phyloP scores from a whole-genome alignment of 179 eudicot species.

The Silene noctiflora region DNA sequence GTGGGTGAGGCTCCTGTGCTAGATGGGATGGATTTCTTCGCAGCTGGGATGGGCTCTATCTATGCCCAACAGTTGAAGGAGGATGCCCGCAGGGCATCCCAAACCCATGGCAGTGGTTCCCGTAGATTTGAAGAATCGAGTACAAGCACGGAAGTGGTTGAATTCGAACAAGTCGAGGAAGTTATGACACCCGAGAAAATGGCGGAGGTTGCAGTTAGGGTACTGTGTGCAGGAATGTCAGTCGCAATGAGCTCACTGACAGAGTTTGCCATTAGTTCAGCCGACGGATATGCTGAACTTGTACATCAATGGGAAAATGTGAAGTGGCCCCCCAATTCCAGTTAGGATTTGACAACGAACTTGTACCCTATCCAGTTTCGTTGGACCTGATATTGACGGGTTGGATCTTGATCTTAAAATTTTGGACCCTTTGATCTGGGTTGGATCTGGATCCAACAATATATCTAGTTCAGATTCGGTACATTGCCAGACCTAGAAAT shows the following conservation, averaged over 20 bases:
- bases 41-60: constrained; percentile 86
- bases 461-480: neutral
- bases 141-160: constrained; percentile 61
- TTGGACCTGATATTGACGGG: neutral
- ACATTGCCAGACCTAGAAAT: neutral
- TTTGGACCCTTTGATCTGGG: neutral
- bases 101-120: constrained; percentile 40
- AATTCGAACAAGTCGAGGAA: constrained; percentile 54
- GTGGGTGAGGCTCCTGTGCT: constrained; percentile 62
- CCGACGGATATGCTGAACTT: constrained; percentile 78
- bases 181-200: constrained; percentile 76
- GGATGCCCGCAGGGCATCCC: constrained; percentile 35
- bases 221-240: constrained; percentile 94
- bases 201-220: constrained; percentile 86
- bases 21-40: constrained; percentile 78
- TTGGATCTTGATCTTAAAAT: neutral
- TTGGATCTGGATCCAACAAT: neutral
- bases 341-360: constrained; percentile 1
- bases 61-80: constrained; percentile 66
- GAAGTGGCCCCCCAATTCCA: constrained; percentile 37
- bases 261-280: constrained; percentile 74
- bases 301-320: constrained; percentile 59
- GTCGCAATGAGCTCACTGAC: constrained; percentile 80
- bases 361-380: neutral
- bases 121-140: constrained; percentile 44